Conservation (phyloP, 139 green algal species). For the Chlorokybus atmophyticus region DNA sequence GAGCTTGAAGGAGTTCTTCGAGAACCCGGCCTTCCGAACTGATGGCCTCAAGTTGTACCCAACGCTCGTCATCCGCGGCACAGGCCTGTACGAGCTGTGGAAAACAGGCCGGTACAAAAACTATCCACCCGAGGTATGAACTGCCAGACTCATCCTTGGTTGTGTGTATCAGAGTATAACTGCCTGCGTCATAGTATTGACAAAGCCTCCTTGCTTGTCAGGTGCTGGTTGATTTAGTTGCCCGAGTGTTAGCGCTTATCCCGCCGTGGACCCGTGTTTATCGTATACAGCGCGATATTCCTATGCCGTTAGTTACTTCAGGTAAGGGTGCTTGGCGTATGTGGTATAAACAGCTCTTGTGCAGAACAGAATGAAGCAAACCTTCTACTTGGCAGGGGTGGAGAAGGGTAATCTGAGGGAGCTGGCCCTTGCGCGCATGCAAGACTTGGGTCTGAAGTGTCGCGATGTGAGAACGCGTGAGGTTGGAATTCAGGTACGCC, state of each 20-base stretch:
- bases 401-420: conserved; percentile 70
- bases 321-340: too few species aligned
- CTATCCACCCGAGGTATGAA: conserved; percentile 29
- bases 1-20: conserved; percentile 92
- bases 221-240: conserved; percentile 87
- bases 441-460: conserved; percentile 60
- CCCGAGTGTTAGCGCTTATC: conserved; percentile 71
- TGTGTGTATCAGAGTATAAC: too few species aligned
- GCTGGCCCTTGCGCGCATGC: conserved; percentile 81
- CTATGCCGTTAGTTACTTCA: conserved; percentile 88
- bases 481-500: conserved; percentile 62
- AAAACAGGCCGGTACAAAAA: conserved; percentile 60
- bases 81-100: conserved; percentile 96
- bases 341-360: too few species aligned
- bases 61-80: conserved; percentile 71
- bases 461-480: conserved; percentile 88
- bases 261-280: conserved; percentile 85
- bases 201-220: too few species aligned
- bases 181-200: too few species aligned
- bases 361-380: too few species aligned
- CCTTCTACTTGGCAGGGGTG: too few species aligned
- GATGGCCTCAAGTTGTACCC: conserved; percentile 89
- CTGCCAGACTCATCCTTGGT: too few species aligned
- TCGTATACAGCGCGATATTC: conserved; percentile 87
- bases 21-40: conserved; percentile 79